Percentiles rank a stretch among this genome's conserved stretches.
Evolutionary conservation across 257 asterid species (phyloP).

Genomic region (Solanum virginianum): DNA sequence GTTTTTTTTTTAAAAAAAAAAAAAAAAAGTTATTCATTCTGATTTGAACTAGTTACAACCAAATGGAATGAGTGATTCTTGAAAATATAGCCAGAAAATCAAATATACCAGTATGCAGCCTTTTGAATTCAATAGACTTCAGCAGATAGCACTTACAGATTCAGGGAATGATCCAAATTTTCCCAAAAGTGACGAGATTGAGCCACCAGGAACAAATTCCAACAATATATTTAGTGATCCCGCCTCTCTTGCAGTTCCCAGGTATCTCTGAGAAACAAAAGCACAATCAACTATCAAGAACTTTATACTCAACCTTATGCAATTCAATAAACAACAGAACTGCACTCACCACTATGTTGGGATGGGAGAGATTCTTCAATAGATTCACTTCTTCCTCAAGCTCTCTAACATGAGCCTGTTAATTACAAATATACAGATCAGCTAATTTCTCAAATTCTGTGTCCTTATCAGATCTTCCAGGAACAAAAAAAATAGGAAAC

Average conservation of each 20-base stretch:
- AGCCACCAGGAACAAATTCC: constrained; percentile 98
- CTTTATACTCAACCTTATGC: not conserved
- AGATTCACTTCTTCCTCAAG: constrained; percentile 95
- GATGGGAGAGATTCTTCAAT: constrained; percentile 88
- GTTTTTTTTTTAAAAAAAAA: not conserved
- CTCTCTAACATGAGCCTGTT: constrained; percentile 82
- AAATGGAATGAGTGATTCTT: not conserved
- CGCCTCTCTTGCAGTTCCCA: constrained; percentile 94
- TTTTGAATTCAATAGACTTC: not conserved
- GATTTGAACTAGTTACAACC: not conserved
- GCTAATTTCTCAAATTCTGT: constrained; percentile 1
- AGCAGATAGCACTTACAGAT: constrained; percentile 50
- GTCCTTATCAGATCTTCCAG: not conserved
- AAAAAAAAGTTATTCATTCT: not conserved
- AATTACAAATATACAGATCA: constrained; percentile 4
- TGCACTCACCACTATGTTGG: constrained; percentile 85
- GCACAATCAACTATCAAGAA: not conserved
- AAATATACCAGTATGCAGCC: not conserved
- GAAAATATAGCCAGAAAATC: not conserved
- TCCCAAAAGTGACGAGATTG: constrained; percentile 92
- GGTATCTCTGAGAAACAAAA: constrained; percentile 60
- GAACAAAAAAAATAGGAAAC: not conserved
- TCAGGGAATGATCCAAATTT: constrained; percentile 96
- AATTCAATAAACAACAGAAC: not conserved
- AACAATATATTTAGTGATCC: constrained; percentile 79